phyloP scores from a whole-genome alignment of 1,284 basidiomycete genomes.

The Trichosporon coremiiforme region DNA sequence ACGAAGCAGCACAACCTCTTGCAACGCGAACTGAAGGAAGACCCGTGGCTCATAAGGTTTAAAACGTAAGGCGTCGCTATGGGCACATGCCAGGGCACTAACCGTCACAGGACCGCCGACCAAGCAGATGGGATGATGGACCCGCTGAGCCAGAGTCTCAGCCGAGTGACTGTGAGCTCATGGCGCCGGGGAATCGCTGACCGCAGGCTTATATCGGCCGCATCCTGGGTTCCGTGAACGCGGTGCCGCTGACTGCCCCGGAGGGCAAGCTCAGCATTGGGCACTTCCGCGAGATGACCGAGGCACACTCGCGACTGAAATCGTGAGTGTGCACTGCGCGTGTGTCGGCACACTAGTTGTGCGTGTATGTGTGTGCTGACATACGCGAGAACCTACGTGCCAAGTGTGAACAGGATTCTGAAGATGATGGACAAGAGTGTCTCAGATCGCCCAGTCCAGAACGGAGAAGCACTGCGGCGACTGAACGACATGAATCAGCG shows the following conservation, averaged over 20 bases:
- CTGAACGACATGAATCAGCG: conserved; percentile 40
- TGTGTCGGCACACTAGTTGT: background rate
- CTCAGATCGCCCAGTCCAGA: conserved; percentile 84
- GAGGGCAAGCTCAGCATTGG: conserved; percentile 40
- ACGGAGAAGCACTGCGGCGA: conserved; percentile 85
- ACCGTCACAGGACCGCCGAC: conserved; percentile 57
- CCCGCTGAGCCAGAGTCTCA: conserved; percentile 72
- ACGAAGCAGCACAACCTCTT: conserved; percentile 78
- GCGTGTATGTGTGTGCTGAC: conserved; percentile 58
- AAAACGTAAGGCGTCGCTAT: conserved; percentile 64
- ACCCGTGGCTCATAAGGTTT: conserved; percentile 94
- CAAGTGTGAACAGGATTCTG: conserved; percentile 88
- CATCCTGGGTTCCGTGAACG: conserved; percentile 31
- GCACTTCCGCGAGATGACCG: conserved; percentile 34
- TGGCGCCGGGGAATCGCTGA: conserved; percentile 17
- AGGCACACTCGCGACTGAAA: conserved; percentile 42
- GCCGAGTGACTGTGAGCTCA: conserved; percentile 40
- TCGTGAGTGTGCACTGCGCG: conserved; percentile 28
- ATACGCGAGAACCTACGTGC: conserved; percentile 68
- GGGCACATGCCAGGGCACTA: background rate
- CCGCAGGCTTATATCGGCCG: conserved; percentile 41
- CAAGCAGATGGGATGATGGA: conserved; percentile 97
- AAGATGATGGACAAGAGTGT: conserved; percentile 90
- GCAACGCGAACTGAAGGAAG: conserved; percentile 88
- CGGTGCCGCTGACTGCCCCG: conserved; percentile 35